Conservation (phyloP, 2,329 filamentous ascomycete genomes). For the Drechslerella dactyloides region DNA sequence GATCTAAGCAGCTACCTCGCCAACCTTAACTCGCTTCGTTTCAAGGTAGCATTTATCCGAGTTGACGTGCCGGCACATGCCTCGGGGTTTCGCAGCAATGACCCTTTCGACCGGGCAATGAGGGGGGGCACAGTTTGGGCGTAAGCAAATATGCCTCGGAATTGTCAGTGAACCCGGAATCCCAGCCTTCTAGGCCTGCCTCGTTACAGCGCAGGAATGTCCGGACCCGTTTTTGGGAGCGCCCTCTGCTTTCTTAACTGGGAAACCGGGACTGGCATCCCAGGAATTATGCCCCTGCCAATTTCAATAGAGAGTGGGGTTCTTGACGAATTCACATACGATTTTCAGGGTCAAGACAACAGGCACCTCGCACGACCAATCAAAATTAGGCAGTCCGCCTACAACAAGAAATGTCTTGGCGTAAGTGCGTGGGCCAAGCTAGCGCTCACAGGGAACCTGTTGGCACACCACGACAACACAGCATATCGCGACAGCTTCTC, state of each 20-base stretch:
- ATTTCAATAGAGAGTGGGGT: conserved; percentile 24
- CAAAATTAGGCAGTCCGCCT: conserved; percentile 43
- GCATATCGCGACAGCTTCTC: conserved; percentile 16
- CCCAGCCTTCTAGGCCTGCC: conserved; percentile 22
- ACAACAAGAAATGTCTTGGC: conserved; percentile 31
- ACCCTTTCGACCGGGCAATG: conserved; percentile 5
- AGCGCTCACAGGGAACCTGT: conserved; percentile 32
- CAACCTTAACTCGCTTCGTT: conserved; percentile 39
- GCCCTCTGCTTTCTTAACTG: conserved; percentile 43
- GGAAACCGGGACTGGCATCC: conserved; percentile 45
- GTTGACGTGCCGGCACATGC: conserved; percentile 40
- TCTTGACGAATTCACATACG: conserved; percentile 44
- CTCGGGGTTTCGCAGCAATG: conserved; percentile 3
- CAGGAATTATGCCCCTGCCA: conserved; percentile 40
- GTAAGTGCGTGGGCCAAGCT: conserved; percentile 18
- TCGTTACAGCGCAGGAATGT: conserved; percentile 16
- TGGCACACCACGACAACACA: conserved; percentile 21
- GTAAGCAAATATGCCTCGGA: conserved; percentile 40
- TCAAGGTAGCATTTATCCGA: conserved; percentile 23
- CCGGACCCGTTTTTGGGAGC: conserved; percentile 42
- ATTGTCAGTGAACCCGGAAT: conserved; percentile 31
- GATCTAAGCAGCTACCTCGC: conserved; percentile 28
- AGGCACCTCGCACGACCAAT: conserved; percentile 32
- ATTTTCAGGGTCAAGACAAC: conserved; percentile 46
- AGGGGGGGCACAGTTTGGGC: conserved; percentile 17